These are phyloP conservation scores for Penicillium bialowiezense DNA, from an alignment of 495 filamentous ascomycete genomes.

Conservation along the genomic window DNA sequence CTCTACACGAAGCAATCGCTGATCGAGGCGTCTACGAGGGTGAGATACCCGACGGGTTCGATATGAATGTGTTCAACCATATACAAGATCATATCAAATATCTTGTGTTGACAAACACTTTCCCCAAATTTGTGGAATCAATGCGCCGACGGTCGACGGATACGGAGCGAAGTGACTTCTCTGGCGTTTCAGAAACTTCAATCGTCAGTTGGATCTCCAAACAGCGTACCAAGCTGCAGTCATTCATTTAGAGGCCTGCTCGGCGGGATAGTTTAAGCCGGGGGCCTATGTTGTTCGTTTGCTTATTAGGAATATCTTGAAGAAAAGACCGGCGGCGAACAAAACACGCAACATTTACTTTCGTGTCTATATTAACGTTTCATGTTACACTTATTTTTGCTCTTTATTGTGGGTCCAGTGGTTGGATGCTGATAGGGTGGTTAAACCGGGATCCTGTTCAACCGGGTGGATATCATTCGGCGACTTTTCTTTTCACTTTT, in stretches of 20 bases:
- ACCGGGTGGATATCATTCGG: constrained; percentile 8
- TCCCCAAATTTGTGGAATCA: constrained; percentile 9
- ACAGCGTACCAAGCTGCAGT: no score
- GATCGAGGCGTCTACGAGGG: neutral
- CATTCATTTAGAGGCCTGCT: no score
- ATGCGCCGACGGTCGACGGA: constrained; percentile 7
- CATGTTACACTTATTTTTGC: no score
- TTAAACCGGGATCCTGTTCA: neutral
- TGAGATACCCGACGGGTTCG: constrained; percentile 4
- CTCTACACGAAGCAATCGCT: no score
- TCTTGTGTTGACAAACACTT: constrained; percentile 11
- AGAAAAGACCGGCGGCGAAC: no score
- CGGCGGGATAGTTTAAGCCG: neutral
- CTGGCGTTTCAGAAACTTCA: no score
- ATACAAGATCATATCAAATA: constrained; percentile 10
- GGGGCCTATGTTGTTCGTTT: neutral
- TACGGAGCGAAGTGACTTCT: neutral
- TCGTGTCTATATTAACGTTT: no score
- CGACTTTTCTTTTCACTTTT: constrained; percentile 2
- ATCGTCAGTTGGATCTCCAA: no score
- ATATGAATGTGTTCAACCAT: constrained; percentile 8
- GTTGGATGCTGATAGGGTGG: no score
- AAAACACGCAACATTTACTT: no score
- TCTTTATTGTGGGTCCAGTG: no score
- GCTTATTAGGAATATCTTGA: no score